These are phyloP conservation scores for Cymbopogon flexuosus DNA, from an alignment of 202 grass and related monocot genomes.

Conservation along the genomic window DNA sequence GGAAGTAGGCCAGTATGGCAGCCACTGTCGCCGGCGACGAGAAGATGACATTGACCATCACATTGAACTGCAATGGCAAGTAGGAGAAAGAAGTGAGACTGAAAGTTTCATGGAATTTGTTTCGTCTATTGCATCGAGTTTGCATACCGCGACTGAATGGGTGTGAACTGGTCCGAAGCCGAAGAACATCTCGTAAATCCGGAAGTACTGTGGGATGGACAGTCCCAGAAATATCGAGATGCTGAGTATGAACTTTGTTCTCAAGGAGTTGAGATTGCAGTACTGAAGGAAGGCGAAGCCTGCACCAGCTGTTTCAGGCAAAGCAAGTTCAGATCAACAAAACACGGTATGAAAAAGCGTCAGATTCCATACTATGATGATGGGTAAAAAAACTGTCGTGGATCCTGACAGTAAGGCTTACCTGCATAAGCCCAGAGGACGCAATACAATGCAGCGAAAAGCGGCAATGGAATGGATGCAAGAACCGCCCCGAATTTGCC, in stretches of 20 bases:
- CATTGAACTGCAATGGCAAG: slow-evolving; percentile 68
- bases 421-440: slow-evolving; percentile 89
- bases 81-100: slow-evolving; percentile 13
- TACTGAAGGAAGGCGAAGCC: slow-evolving; percentile 81
- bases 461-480: slow-evolving; percentile 81
- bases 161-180: slow-evolving; percentile 77
- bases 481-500: slow-evolving; percentile 92
- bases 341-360: background rate
- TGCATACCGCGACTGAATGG: slow-evolving; percentile 48
- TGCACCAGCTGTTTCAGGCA: slow-evolving; percentile 57
- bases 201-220: slow-evolving; percentile 84
- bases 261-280: slow-evolving; percentile 83
- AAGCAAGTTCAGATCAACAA: background rate
- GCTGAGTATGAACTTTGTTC: slow-evolving; percentile 84
- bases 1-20: slow-evolving; percentile 69
- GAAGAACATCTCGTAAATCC: slow-evolving; percentile 57
- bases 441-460: slow-evolving; percentile 80
- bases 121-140: background rate
- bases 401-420: slow-evolving; percentile 6
- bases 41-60: slow-evolving; percentile 89
- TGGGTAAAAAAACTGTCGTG: background rate
- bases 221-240: slow-evolving; percentile 79
- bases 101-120: background rate
- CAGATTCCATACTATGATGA: background rate
- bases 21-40: slow-evolving; percentile 84